Evolutionary conservation across 495 filamentous ascomycete species (phyloP), one percentile per base, ranked within the genome.

Genomic region (Xylaria castorea): DNA sequence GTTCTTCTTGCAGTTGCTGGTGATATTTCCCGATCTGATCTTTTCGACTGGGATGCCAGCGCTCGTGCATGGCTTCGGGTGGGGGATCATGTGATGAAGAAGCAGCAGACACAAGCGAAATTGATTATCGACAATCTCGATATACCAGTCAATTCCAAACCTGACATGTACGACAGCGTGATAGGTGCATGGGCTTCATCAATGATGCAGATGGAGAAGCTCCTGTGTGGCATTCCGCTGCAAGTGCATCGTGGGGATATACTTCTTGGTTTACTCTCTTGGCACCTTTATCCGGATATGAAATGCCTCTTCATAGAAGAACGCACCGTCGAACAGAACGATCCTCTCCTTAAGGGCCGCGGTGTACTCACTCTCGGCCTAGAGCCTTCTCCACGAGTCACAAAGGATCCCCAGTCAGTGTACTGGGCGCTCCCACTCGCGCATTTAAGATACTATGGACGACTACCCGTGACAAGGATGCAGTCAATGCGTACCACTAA

Each of bases 281-380:
- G 81, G 82, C 82, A 85, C 75, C 18, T 84, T 18, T 83, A 80
- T 60, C 82, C 80, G 1, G 76, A 84, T 57, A 71, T 85, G 53
- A 18, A 75, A 36, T 71, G 76, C 32, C 14, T 77, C 0, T 66
- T 71, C 9, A 27, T 34, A n/a, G 44, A 32, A 51, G 32, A 48
- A 11, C 42, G 48, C 25, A 22, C 14, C n/a, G 46, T 80, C 48
- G 38, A 72, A 25, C 74, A 75, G 36, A 42, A 73, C 9, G 79
- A 81, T 58, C 38, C 40, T 38, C 65, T 80, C 25, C 38, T 81
- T 3, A 53, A 18, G 27, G 64, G 44, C 20, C 64, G 64, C 14
- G 64, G 64, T 16, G 34, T 66, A n/a, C 64, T 66, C 44, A 66
- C 64, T 8, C 22, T 66, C 9, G 64, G 64, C 14, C 64, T 66